phyloP scores from a whole-genome alignment of 2,329 filamentous ascomycete genomes.

The Blastomyces percursus region DNA sequence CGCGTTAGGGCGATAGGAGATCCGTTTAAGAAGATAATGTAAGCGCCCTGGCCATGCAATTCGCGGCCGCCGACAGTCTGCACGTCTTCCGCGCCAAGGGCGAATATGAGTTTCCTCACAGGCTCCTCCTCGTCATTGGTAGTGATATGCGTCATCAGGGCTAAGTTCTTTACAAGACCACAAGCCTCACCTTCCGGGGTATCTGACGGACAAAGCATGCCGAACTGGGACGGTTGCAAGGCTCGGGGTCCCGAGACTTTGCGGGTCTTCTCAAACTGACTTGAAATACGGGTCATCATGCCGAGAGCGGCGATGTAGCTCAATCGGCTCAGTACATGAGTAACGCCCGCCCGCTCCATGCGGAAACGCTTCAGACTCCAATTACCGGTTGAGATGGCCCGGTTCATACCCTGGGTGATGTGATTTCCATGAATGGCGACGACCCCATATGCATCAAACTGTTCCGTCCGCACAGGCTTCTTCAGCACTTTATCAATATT shows the following conservation, averaged over 20 bases:
- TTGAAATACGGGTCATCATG: conserved; percentile 99
- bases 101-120: conserved; percentile 74
- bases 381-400: conserved; percentile 93
- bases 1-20: conserved; percentile 82
- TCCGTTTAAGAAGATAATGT: conserved; percentile 90
- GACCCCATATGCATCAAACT: conserved; percentile 77
- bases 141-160: conserved; percentile 98
- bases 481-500: conserved; percentile 93
- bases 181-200: conserved; percentile 98
- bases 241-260: conserved; percentile 95
- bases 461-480: conserved; percentile 78
- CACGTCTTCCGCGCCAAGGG: conserved; percentile 74
- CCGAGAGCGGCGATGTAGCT: conserved; percentile 95
- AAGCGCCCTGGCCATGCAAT: conserved; percentile 72
- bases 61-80: conserved; percentile 71
- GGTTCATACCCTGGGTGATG: conserved; percentile 87
- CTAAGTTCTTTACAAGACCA: conserved; percentile 94
- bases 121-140: conserved; percentile 91
- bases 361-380: conserved; percentile 98
- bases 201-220: conserved; percentile 94
- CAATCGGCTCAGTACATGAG: conserved; percentile 85
- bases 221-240: conserved; percentile 92
- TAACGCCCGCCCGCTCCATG: conserved; percentile 96
- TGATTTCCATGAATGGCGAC: conserved; percentile 74
- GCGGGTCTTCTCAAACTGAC: conserved; percentile 96